These are phyloP conservation scores for Sporothrix schenckii DNA, from an alignment of 2,329 filamentous ascomycete genomes.

Conservation along the genomic window DNA sequence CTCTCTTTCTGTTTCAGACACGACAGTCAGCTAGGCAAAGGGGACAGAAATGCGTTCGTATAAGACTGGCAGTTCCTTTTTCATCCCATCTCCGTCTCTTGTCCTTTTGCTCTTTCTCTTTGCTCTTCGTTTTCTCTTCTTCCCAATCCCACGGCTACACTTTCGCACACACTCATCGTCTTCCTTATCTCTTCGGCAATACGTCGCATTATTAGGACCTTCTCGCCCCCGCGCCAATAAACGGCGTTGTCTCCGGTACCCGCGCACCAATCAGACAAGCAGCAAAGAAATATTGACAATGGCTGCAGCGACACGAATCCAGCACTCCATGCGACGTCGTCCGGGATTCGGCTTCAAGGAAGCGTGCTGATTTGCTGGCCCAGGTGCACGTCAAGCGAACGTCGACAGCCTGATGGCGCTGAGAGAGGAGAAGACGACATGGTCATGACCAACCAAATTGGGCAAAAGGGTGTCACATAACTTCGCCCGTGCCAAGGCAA, in stretches of 20 bases:
- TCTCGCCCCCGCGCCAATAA: background rate
- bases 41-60: background rate
- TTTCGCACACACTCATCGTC: background rate
- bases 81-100: background rate
- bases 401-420: background rate
- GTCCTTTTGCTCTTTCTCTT: background rate
- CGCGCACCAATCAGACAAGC: constrained; percentile 6
- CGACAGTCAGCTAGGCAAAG: background rate
- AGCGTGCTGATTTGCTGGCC: background rate
- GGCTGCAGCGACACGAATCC: background rate
- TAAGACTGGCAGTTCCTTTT: background rate
- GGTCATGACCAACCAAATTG: background rate
- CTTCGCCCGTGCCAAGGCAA: background rate
- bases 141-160: background rate
- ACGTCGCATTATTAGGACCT: background rate
- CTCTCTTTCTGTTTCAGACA: constrained; percentile 2
- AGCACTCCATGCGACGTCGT: constrained; percentile 10
- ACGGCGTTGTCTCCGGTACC: background rate
- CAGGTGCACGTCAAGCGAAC: background rate
- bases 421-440: background rate
- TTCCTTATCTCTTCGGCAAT: background rate
- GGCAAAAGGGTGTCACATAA: background rate
- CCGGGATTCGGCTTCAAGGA: constrained; percentile 2
- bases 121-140: background rate
- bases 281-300: background rate